phyloP scores from a whole-genome alignment of 306 rosid species.

The Cucurbita moschata region DNA sequence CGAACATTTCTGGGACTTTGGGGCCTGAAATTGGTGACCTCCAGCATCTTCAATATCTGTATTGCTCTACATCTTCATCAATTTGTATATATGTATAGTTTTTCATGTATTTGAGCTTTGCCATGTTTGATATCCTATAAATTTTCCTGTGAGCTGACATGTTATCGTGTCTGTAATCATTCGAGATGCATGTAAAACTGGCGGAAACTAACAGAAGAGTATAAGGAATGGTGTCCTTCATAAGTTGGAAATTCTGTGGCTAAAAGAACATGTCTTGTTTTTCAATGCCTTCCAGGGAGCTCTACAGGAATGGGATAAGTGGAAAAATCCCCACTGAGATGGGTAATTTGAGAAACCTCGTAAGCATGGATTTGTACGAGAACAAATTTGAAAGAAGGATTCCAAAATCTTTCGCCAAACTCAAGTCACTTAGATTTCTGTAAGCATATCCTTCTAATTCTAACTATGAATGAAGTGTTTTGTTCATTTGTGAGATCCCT shows the following conservation, averaged over 20 bases:
- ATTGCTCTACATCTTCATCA: slow-evolving; percentile 9
- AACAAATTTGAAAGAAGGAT: slow-evolving; percentile 67
- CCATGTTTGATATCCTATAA: neutral
- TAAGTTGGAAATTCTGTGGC: neutral
- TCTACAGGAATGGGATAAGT: slow-evolving; percentile 53
- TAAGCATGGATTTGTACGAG: slow-evolving; percentile 81
- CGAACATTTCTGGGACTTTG: slow-evolving; percentile 70
- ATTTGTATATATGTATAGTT: neutral
- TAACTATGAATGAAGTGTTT: neutral
- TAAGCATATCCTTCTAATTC: slow-evolving; percentile 19
- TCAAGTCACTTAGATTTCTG: slow-evolving; percentile 83
- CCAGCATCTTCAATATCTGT: slow-evolving; percentile 72
- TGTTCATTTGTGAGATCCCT: neutral
- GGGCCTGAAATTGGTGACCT: slow-evolving; percentile 81
- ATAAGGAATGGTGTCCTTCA: neutral
- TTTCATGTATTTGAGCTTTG: neutral
- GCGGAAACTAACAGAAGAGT: neutral
- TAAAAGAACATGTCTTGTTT: neutral
- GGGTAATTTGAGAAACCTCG: slow-evolving; percentile 52
- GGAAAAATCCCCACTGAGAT: slow-evolving; percentile 71
- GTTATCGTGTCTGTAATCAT: neutral
- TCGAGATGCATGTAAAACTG: neutral
- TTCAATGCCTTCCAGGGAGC: slow-evolving; percentile 50
- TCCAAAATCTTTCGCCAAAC: slow-evolving; percentile 64
- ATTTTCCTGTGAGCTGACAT: neutral